Conservation (phyloP, 83 land plant species). For the Picea engelmannii region DNA sequence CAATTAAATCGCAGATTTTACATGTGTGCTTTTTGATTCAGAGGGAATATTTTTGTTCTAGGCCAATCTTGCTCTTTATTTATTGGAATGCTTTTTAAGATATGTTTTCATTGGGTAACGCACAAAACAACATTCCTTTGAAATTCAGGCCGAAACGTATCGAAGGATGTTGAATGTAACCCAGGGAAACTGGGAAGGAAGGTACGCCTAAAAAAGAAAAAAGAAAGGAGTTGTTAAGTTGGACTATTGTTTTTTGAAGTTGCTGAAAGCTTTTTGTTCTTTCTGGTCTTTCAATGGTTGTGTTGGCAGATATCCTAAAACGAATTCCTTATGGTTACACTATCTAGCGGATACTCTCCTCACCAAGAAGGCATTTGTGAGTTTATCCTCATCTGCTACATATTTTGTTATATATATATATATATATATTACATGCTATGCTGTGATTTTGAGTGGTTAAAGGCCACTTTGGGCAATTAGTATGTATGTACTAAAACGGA, state of each 20-base stretch:
- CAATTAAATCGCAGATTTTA: too few species aligned
- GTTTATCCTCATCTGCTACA: slow-evolving; percentile 21
- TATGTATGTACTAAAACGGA: slow-evolving; percentile 3
- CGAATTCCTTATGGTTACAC: slow-evolving; percentile 87
- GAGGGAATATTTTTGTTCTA: too few species aligned
- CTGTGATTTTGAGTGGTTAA: background rate
- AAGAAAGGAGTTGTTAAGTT: background rate
- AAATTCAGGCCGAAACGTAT: slow-evolving; percentile 87
- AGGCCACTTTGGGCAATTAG: background rate
- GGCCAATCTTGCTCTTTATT: too few species aligned
- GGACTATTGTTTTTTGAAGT: background rate
- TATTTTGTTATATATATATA: background rate
- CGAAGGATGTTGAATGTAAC: slow-evolving; percentile 81
- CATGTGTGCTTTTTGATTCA: too few species aligned
- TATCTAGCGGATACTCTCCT: slow-evolving; percentile 83
- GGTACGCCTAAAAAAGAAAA: slow-evolving; percentile 33
- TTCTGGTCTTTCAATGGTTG: background rate
- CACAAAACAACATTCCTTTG: background rate
- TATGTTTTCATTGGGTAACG: background rate
- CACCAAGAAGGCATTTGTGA: slow-evolving; percentile 87
- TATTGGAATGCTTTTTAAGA: too few species aligned
- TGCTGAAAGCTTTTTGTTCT: background rate
- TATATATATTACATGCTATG: background rate
- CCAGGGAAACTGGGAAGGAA: slow-evolving; percentile 83
- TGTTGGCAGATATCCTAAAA: slow-evolving; percentile 74